Evolutionary conservation across 306 rosid genomes (phyloP).

Genomic region (Trichosanthes truncata): DNA sequence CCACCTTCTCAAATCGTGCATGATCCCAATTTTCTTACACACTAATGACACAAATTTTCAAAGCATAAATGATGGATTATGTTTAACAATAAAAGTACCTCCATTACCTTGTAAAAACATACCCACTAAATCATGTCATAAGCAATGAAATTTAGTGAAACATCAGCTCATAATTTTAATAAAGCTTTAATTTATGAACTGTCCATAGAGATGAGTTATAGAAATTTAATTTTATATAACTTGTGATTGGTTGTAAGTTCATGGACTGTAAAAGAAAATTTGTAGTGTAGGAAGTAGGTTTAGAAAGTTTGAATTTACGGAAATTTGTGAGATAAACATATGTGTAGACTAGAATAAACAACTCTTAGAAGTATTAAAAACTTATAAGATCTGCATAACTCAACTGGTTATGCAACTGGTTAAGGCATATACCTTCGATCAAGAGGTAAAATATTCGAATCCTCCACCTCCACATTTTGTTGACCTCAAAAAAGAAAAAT

Average conservation of each 20-base stretch:
- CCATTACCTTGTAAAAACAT: not conserved
- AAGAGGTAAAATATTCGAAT: no score
- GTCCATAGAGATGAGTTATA: not conserved
- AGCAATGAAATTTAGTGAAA: not conserved
- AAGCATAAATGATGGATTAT: not conserved
- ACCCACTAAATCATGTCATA: not conserved
- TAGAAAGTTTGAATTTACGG: not conserved
- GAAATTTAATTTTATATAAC: not conserved
- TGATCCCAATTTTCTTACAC: not conserved
- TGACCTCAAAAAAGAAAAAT: no score
- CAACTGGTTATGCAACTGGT: no score
- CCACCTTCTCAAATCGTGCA: conserved; percentile 1
- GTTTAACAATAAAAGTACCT: not conserved
- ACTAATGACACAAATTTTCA: not conserved
- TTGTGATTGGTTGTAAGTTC: not conserved
- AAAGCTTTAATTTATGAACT: not conserved
- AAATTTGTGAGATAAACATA: no score
- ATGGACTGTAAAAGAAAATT: not conserved
- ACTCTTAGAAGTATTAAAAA: no score
- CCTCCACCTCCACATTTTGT: no score
- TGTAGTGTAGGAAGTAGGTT: not conserved
- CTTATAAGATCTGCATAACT: no score
- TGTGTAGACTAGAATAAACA: no score
- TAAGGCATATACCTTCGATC: no score
- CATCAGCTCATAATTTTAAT: not conserved